Evolutionary conservation across 441 rosid genomes (phyloP).

Genomic region (Arabidopsis lyrata): DNA sequence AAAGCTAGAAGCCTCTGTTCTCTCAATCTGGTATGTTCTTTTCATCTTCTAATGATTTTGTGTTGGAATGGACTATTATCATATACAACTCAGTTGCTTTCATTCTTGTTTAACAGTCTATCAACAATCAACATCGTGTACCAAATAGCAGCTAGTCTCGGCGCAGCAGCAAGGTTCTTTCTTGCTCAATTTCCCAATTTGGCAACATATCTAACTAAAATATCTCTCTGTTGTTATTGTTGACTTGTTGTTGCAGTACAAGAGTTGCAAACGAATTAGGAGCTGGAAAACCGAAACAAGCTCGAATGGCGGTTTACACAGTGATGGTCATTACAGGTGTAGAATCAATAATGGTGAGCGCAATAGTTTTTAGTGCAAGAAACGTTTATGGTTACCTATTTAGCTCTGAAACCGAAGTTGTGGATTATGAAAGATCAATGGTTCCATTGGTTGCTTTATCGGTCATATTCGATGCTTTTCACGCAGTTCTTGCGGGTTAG

Average conservation of each 20-base stretch:
- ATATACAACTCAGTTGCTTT: constrained; percentile 10
- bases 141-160: constrained; percentile 38
- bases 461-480: constrained; percentile 63
- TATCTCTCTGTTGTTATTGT: too few relatives aligned
- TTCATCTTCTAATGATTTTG: background rate
- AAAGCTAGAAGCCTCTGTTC: constrained; percentile 70
- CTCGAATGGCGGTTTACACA: constrained; percentile 51
- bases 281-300: constrained; percentile 68
- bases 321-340: constrained; percentile 46
- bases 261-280: constrained; percentile 88
- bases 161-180: too few relatives aligned
- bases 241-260: constrained; percentile 53
- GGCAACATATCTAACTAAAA: too few relatives aligned
- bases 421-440: constrained; percentile 70
- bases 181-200: too few relatives aligned
- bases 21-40: constrained; percentile 65
- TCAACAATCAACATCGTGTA: constrained; percentile 54
- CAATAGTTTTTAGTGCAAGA: constrained; percentile 48
- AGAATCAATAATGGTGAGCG: constrained; percentile 50
- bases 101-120: constrained; percentile 48
- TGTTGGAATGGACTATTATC: background rate
- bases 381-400: constrained; percentile 65
- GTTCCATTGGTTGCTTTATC: constrained; percentile 67
- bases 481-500: constrained; percentile 69
- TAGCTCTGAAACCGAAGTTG: constrained; percentile 72